A percentile compares a stretch with the other conserved stretches of the same genome.
phyloP scores from a whole-genome alignment of 2,329 filamentous ascomycete genomes.

The Colletotrichum sp. region DNA sequence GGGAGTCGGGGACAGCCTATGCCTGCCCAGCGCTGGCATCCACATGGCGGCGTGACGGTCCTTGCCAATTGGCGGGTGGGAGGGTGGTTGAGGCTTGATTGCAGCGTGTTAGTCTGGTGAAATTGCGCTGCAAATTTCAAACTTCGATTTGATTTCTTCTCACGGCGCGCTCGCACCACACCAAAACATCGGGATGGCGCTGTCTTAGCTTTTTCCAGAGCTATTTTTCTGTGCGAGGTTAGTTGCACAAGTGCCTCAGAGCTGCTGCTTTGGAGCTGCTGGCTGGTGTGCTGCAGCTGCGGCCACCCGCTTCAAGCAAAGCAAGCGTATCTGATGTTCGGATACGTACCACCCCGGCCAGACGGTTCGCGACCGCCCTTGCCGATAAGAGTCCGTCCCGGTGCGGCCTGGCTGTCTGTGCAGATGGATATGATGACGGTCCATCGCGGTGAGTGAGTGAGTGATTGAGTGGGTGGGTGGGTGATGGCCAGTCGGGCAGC shows the following conservation, averaged over 20 bases:
- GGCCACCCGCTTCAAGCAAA: not conserved
- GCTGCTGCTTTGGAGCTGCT: not conserved
- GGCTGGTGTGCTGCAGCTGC: not conserved
- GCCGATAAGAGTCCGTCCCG: slow-evolving; percentile 3
- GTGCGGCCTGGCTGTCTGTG: not conserved
- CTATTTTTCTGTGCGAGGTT: not conserved
- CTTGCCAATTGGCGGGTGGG: not conserved
- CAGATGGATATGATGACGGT: not conserved
- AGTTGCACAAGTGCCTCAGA: not conserved
- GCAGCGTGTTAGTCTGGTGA: not conserved
- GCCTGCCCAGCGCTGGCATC: not conserved
- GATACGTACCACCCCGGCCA: slow-evolving; percentile 1
- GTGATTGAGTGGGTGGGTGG: not conserved
- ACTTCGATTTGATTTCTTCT: not conserved
- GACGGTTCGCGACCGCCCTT: not conserved
- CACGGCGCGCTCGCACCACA: not conserved
- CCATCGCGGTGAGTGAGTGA: not conserved
- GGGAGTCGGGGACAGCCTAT: not conserved
- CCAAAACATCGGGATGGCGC: not conserved
- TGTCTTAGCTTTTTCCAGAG: not conserved
- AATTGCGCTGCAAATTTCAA: not conserved
- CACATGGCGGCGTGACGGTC: not conserved
- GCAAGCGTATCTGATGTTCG: not conserved
- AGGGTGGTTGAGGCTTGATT: not conserved
- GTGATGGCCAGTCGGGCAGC: not conserved